A percentile compares a stretch with the other conserved stretches of the same genome.
Conservation (phyloP, 139 green algal species). For the Trebouxia sp. region DNA sequence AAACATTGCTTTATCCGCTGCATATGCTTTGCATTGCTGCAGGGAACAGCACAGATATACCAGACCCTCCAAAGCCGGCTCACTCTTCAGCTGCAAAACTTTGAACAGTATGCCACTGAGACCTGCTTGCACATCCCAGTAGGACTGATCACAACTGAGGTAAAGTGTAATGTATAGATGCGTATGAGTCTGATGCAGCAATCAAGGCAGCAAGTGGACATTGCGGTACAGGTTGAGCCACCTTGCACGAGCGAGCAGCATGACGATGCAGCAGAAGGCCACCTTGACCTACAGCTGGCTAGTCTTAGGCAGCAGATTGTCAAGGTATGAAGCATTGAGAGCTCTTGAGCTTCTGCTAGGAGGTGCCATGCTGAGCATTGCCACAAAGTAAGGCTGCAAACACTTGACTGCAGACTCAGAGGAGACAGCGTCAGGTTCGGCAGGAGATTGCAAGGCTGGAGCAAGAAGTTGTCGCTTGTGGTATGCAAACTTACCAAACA, state of each 20-base stretch:
- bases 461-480: background rate
- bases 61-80: background rate
- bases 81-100: background rate
- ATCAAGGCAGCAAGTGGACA: background rate
- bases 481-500: background rate
- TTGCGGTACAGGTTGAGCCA: background rate
- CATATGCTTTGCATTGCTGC: background rate
- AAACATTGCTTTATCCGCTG: background rate
- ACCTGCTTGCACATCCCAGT: conserved; percentile 15
- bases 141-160: background rate
- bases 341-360: background rate
- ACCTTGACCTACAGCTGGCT: conserved; percentile 2
- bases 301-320: background rate
- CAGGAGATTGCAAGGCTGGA: conserved; percentile 13
- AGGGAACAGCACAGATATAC: conserved; percentile 16
- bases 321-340: background rate
- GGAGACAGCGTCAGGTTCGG: background rate
- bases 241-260: background rate
- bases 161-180: background rate
- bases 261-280: background rate
- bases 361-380: background rate
- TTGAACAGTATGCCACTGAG: conserved; percentile 6
- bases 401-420: conserved; percentile 2
- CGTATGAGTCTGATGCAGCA: background rate
- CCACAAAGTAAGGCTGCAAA: background rate